Evolutionary conservation across 2,329 filamentous ascomycete species (phyloP).

Genomic region (Fusarium anthophilum): DNA sequence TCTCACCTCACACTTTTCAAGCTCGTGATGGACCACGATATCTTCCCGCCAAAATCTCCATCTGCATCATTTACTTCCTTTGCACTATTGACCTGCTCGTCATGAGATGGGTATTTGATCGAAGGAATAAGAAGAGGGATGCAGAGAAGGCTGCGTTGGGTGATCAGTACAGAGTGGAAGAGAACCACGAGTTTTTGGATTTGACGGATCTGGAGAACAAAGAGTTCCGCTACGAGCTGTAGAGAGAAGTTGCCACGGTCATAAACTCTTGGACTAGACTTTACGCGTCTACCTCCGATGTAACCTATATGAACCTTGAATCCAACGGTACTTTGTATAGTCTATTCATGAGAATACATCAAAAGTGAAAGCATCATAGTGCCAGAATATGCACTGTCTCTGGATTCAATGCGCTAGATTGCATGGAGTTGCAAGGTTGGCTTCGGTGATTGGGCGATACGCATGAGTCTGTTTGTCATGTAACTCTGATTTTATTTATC

Average conservation of each 20-base stretch:
- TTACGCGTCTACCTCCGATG: too few species aligned
- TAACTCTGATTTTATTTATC: neutral
- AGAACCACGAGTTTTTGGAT: constrained; percentile 35
- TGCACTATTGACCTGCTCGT: constrained; percentile 28
- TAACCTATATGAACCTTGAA: rapidly evolving
- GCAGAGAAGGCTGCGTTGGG: constrained; percentile 1
- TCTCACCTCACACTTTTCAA: constrained; percentile 35
- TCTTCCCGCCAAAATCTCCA: constrained; percentile 31
- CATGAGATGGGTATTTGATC: constrained; percentile 29
- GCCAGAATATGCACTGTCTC: rapidly evolving
- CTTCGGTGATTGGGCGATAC: rapidly evolving
- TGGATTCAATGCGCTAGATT: neutral
- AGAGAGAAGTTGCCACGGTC: neutral
- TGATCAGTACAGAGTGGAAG: neutral
- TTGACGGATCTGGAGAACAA: constrained; percentile 23
- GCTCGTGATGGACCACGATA: constrained; percentile 29
- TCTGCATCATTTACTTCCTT: constrained; percentile 36
- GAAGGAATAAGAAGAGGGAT: constrained; percentile 23
- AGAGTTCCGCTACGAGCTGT: neutral
- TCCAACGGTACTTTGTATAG: too few species aligned
- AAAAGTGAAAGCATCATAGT: too few species aligned
- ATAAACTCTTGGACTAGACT: rapidly evolving
- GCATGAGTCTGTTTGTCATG: too few species aligned
- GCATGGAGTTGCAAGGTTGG: neutral
- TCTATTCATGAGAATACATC: neutral